Evolutionary conservation across 805 yeast genomes (phyloP).

Genomic region (Schizosaccharomyces octosporus): DNA sequence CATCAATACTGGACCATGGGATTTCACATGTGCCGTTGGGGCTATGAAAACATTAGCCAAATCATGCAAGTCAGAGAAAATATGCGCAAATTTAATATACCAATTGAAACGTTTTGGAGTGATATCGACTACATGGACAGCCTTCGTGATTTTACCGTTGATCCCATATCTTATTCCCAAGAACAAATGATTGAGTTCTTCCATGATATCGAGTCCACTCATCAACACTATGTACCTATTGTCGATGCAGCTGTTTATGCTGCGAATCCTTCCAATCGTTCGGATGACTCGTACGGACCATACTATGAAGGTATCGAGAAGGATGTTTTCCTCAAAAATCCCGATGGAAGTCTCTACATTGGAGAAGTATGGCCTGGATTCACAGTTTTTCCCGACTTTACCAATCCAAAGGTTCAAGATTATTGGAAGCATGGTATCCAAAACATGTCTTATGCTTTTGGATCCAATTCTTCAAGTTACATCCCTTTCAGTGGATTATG

Average conservation of each 20-base stretch:
- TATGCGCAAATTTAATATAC: slow-evolving; percentile 40
- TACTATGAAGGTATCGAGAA: slow-evolving; percentile 2
- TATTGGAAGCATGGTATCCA: slow-evolving; percentile 11
- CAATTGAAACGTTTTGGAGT: slow-evolving; percentile 61
- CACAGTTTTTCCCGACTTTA: slow-evolving; percentile 14
- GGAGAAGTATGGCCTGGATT: slow-evolving; percentile 16
- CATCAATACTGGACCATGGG: slow-evolving; percentile 41
- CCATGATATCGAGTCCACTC: slow-evolving; percentile 35
- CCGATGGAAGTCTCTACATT: slow-evolving; percentile 12
- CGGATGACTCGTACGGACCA: slow-evolving; percentile 1
- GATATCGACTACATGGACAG: slow-evolving; percentile 59
- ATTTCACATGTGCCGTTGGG: slow-evolving; percentile 76
- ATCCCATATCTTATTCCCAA: slow-evolving; percentile 38
- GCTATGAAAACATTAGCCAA: slow-evolving; percentile 55
- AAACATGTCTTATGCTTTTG: slow-evolving; percentile 7
- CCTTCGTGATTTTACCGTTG: slow-evolving; percentile 64
- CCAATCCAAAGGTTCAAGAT: slow-evolving; percentile 8
- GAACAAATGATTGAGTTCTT: slow-evolving; percentile 28
- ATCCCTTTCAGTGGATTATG: slow-evolving; percentile 7
- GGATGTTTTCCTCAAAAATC: slow-evolving; percentile 4
- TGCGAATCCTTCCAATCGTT: neutral
- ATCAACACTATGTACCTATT: slow-evolving; percentile 5
- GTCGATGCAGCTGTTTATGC: slow-evolving; percentile 5
- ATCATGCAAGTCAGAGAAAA: slow-evolving; percentile 31
- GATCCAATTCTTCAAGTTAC: neutral